Evolutionary conservation across 768 basidiomycete genomes (phyloP).

Genomic region (Ramaria rubella): DNA sequence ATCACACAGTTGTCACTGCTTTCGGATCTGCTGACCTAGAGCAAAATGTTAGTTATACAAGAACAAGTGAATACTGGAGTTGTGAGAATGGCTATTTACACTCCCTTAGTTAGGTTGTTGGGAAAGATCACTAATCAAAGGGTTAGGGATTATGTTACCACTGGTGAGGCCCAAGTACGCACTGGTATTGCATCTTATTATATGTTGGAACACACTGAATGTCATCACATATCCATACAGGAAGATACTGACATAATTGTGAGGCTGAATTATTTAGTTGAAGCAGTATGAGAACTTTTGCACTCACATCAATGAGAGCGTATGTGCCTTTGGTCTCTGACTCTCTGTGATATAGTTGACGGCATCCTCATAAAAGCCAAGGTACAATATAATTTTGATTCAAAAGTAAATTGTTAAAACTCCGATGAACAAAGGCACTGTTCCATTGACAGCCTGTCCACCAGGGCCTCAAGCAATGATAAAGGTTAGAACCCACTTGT

Average conservation of each 20-base stretch:
- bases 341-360: conserved; percentile 39
- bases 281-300: background rate
- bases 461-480: conserved; percentile 35
- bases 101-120: conserved; percentile 38
- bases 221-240: background rate
- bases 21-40: conserved; percentile 40
- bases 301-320: conserved; percentile 31
- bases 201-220: background rate
- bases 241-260: conserved; percentile 29
- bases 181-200: conserved; percentile 39
- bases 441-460: conserved; percentile 39
- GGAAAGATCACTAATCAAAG: conserved; percentile 33
- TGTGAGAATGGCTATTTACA: conserved; percentile 21
- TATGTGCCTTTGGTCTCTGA: conserved; percentile 36
- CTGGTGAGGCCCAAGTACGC: conserved; percentile 3
- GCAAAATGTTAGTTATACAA: background rate
- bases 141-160: background rate
- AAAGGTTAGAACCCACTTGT: conserved; percentile 25
- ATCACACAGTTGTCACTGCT: conserved; percentile 38
- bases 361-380: conserved; percentile 36
- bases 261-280: conserved; percentile 20
- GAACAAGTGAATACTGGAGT: background rate
- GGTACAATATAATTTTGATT: conserved; percentile 29
- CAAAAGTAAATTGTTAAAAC: background rate
- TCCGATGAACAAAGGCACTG: conserved; percentile 20